These are phyloP conservation scores for Diplosphaera chodatii DNA, from an alignment of 139 green algal genomes.

Conservation along the genomic window DNA sequence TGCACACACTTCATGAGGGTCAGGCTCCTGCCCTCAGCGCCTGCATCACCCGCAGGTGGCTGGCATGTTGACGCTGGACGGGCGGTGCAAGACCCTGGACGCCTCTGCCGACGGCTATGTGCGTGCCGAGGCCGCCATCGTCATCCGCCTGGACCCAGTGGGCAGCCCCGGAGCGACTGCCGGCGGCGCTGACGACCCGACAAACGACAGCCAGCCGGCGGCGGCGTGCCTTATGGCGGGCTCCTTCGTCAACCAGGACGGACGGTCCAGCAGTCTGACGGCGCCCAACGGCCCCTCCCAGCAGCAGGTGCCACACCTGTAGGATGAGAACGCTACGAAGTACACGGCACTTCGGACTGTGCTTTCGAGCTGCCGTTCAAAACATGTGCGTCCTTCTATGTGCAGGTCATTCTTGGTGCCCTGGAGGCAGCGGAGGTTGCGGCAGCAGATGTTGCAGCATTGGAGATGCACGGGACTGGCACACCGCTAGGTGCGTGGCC, in stretches of 20 bases:
- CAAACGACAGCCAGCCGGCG: not conserved
- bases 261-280: constrained; percentile 69
- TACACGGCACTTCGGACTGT: no score
- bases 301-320: constrained; percentile 40
- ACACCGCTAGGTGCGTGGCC: constrained; percentile 55
- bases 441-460: constrained; percentile 14
- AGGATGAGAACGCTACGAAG: no score
- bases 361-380: no score
- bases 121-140: constrained; percentile 20
- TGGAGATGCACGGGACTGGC: constrained; percentile 79
- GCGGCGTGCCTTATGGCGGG: constrained; percentile 16
- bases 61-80: constrained; percentile 55
- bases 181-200: no score
- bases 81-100: constrained; percentile 43
- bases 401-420: constrained; percentile 46
- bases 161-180: not conserved
- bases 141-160: constrained; percentile 2
- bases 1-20: no score
- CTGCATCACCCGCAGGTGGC: no score
- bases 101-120: constrained; percentile 31
- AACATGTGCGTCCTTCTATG: no score
- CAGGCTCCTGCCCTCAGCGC: no score
- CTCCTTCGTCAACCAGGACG: constrained; percentile 73
- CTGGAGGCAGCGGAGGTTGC: constrained; percentile 24
- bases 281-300: constrained; percentile 79